These are phyloP conservation scores for Termitomyces heimii DNA, from an alignment of 768 basidiomycete species.

Conservation along the genomic window DNA sequence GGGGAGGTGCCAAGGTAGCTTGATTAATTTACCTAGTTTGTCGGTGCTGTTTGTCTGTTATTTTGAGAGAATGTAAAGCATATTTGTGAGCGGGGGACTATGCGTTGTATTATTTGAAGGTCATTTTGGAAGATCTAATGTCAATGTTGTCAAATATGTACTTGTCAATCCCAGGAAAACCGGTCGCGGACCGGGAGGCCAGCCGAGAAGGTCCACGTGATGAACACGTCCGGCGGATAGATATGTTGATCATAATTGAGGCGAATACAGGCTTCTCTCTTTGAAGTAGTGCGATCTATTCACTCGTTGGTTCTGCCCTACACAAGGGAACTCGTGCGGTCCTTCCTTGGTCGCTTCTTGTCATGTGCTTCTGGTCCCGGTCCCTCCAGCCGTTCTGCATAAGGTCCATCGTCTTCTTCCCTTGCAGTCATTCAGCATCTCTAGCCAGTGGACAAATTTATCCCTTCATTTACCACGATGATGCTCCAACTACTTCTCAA, in stretches of 20 bases:
- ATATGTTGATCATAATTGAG: background rate
- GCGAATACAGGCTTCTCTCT: background rate
- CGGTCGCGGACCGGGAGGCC: background rate
- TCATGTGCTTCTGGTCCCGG: conserved; percentile 16
- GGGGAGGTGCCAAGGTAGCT: conserved; percentile 43
- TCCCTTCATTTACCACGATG: conserved; percentile 14
- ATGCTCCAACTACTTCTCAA: conserved; percentile 7
- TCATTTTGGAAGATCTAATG: background rate
- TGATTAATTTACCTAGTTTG: conserved; percentile 5
- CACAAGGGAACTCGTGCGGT: conserved; percentile 7
- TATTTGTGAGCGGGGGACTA: background rate
- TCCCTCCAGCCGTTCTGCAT: conserved; percentile 11
- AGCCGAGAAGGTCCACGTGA: conserved; percentile 10
- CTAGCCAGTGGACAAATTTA: background rate
- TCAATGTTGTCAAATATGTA: background rate
- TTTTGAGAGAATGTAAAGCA: background rate
- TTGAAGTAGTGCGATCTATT: conserved; percentile 2
- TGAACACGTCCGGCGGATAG: conserved; percentile 2
- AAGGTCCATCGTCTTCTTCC: conserved; percentile 11
- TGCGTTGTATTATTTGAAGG: background rate
- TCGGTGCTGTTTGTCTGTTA: background rate
- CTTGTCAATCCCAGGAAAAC: background rate
- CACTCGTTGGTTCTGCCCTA: conserved; percentile 5
- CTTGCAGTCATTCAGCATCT: background rate
- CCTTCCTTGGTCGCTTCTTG: conserved; percentile 11